Base-by-base conservation (phyloP, 2,329 filamentous ascomycete genomes). In the Monosporascus ibericus region DNA sequence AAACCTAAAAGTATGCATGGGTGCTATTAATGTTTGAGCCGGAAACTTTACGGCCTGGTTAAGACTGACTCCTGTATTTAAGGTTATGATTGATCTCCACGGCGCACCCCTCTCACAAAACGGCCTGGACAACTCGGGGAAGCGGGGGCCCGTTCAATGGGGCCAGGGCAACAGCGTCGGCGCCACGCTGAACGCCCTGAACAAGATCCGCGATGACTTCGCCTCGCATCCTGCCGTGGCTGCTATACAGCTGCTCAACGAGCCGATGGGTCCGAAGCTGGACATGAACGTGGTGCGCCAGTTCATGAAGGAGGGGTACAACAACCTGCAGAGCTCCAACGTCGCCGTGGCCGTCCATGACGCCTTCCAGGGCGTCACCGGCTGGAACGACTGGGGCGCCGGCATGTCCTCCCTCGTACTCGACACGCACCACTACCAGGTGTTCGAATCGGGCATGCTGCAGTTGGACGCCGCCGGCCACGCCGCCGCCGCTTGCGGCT, bases 351-450 rank as follows among this genome's bases (percentile, higher is more conserved):
- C 86, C 53, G 86, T 90, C 60, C 86, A 86, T 54, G 87, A 91
- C 64, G 87, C 86, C 5, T 90, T 91, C 69, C 74, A 87, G 59
- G 86, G 86, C 27, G 75, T 90, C 5, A 75, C 78, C 53, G 86
- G 87, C 53, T 91, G 87, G 87, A 78, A 88, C 62, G 83, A 81
- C 40, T 79, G 84, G 63, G 75, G 89, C 39, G 75, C 81, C 59
- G 71, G 73, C 46, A 76, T 81, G 55, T 72, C 74, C 20, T 74
- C 79, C 44, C 73, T 91, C 51, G 73, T 89, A 3, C 77, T 91
- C n/a, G 87, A 91, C 68, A 87, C 85, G 1, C 87, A 91, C 68
- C 86, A 90, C 63, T 91, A 91, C 66, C 84, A 87, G 54, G 89
- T 89, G 63, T 91, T 91, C 75, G 88, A 90, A 69, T 75, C 75